Evolutionary conservation across 192 early-diverging fungal genomes (phyloP), one percentile per base, ranked within the genome.

Genomic region (Backusella parvicylindrica): DNA sequence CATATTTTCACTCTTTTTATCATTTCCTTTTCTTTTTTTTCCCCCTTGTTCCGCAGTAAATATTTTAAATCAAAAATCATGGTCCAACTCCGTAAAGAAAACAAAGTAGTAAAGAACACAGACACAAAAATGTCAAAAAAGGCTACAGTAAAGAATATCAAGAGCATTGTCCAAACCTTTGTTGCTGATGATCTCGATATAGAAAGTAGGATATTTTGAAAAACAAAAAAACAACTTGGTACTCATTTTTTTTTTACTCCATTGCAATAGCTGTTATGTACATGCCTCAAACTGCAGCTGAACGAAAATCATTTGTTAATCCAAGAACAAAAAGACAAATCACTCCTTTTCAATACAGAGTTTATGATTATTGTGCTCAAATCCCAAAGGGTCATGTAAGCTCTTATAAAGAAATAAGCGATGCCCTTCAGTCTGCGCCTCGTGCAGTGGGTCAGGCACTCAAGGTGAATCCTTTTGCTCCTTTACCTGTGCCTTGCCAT

Each of bases 401-500:
- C 8, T 91, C 90, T 0, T 93, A 93, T 84, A 91, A 91, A 73
- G 79, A 85, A 15, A 81, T 93, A 28, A 84, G 90, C 0, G 88
- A 90, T 41, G 85, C 87, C 7, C 65, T 93, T 35, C 74, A 78
- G n/a, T 88, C 89, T 6, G 83, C 82, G 0, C 88, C 91, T 15
- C 82, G 92, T 0, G 90, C 90, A 0, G 90, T 93, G 0, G 92
- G 92, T 1, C 87, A 89, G 21, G 92, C 91, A 9, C 79, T 93
- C 63, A 68, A 84, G 21, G 79, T 84, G 65, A 93, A 93, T 72
- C 92, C 92, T 3, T 93, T 91, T 73, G 85, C 84, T 26, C 92
- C 92, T 26, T 68, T 85, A 6, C 92, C 90, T 6, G 84, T 93
- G 0, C 91, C 92, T 2, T 93, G 92, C 75, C 91, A 93, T 75